These are phyloP conservation scores for Russula brevipes DNA, from an alignment of 768 basidiomycete species.

Conservation along the genomic window DNA sequence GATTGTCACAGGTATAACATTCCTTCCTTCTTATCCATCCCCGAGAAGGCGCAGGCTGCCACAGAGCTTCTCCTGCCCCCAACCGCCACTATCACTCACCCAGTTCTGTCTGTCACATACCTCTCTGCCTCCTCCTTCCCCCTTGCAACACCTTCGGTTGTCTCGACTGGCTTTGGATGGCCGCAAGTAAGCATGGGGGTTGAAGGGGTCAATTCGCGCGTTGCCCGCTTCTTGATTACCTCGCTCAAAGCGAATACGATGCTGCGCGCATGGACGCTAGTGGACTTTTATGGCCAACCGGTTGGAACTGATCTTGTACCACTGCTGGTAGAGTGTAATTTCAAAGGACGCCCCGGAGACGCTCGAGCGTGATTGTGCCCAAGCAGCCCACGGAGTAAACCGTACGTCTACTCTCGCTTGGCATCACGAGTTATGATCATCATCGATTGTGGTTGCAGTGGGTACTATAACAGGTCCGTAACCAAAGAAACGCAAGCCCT, in stretches of 20 bases:
- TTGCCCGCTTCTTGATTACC: conserved; percentile 66
- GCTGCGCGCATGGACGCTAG: conserved; percentile 68
- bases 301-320: conserved; percentile 48
- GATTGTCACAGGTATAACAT: conserved; percentile 62
- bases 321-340: conserved; percentile 76
- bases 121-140: conserved; percentile 80
- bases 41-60: conserved; percentile 68
- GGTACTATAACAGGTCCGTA: background rate
- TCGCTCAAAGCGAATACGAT: conserved; percentile 35
- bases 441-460: background rate
- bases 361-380: background rate
- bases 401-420: background rate
- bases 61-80: conserved; percentile 49
- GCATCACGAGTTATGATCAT: background rate
- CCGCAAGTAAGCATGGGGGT: conserved; percentile 69
- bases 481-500: background rate
- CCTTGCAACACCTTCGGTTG: conserved; percentile 65
- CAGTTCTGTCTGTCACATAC: conserved; percentile 67
- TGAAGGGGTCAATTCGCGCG: conserved; percentile 79
- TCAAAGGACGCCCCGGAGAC: conserved; percentile 37
- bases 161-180: conserved; percentile 84
- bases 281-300: conserved; percentile 71
- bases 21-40: conserved; percentile 71
- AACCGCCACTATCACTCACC: conserved; percentile 28
- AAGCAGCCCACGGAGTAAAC: background rate